Percentiles rank a stretch among this genome's conserved stretches.
These are phyloP conservation scores for Trichosanthes cucumerina DNA, from an alignment of 306 rosid species.

Conservation along the genomic window DNA sequence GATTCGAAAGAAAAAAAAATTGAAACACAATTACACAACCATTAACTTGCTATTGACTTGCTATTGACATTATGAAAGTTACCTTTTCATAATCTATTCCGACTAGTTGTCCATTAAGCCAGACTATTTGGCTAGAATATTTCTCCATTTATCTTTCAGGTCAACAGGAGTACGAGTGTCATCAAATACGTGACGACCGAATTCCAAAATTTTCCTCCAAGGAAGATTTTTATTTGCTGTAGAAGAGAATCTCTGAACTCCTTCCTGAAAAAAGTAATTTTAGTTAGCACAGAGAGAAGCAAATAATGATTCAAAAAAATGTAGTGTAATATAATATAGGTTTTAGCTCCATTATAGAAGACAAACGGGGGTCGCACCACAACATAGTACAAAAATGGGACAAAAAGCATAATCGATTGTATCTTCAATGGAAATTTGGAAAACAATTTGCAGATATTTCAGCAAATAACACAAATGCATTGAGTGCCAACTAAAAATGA, in stretches of 20 bases:
- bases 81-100: not conserved
- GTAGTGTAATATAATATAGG: not conserved
- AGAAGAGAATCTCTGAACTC: constrained; percentile 24
- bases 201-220: constrained; percentile 37
- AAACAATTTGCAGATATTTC: not conserved
- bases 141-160: constrained; percentile 80
- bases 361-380: not conserved
- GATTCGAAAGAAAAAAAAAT: not conserved
- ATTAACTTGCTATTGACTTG: not conserved
- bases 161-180: constrained; percentile 30
- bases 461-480: not conserved
- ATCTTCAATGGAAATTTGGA: not conserved
- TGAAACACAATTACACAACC: not conserved
- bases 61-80: not conserved
- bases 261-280: constrained; percentile 41
- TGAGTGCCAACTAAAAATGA: not conserved
- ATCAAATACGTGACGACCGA: constrained; percentile 24
- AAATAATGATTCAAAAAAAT: not conserved
- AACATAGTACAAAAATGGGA: not conserved
- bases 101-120: not conserved
- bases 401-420: not conserved
- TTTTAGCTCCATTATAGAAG: not conserved
- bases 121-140: not conserved
- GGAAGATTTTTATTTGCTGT: constrained; percentile 18
- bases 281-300: not conserved